Conservation (phyloP, 2,329 filamentous ascomycete genomes). For the Aspergillus viridinutans region DNA sequence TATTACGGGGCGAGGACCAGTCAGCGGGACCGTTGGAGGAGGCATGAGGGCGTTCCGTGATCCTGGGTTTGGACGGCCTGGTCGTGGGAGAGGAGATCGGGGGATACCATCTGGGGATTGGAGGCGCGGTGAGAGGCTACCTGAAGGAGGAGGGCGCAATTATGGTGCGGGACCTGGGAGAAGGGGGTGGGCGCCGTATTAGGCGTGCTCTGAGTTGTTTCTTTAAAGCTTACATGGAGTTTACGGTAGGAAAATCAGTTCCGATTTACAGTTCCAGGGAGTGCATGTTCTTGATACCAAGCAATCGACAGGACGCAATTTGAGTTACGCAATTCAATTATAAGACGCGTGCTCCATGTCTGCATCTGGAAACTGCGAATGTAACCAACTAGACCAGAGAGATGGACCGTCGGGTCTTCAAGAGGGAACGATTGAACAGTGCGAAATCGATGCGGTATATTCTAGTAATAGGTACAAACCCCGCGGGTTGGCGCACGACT, state of each 20-base stretch:
- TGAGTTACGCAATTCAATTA: no score
- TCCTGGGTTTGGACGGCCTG: constrained; percentile 42
- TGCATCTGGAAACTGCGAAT: background rate
- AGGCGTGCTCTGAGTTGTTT: background rate
- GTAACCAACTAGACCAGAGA: background rate
- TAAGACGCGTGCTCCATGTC: no score
- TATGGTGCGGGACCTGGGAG: constrained; percentile 38
- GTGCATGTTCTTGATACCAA: background rate
- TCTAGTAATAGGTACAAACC: constrained; percentile 30
- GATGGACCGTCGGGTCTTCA: background rate
- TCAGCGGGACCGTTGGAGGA: constrained; percentile 39
- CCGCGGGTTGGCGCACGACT: constrained; percentile 20
- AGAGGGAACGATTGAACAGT: constrained; percentile 3
- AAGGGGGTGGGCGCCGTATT: constrained; percentile 38
- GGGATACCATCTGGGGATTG: constrained; percentile 46
- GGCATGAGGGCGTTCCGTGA: constrained; percentile 43
- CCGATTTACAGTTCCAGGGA: background rate
- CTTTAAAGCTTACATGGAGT: background rate
- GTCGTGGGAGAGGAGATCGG: constrained; percentile 41
- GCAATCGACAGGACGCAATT: background rate
- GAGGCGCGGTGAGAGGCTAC: constrained; percentile 46
- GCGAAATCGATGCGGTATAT: constrained; percentile 28
- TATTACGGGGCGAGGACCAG: constrained; percentile 44
- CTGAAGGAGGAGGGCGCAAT: constrained; percentile 30
- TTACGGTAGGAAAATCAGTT: background rate